Evolutionary conservation across 139 green algal genomes (phyloP), one percentile per base, ranked within the genome.

Genomic region (Chlorella sorokiniana): DNA sequence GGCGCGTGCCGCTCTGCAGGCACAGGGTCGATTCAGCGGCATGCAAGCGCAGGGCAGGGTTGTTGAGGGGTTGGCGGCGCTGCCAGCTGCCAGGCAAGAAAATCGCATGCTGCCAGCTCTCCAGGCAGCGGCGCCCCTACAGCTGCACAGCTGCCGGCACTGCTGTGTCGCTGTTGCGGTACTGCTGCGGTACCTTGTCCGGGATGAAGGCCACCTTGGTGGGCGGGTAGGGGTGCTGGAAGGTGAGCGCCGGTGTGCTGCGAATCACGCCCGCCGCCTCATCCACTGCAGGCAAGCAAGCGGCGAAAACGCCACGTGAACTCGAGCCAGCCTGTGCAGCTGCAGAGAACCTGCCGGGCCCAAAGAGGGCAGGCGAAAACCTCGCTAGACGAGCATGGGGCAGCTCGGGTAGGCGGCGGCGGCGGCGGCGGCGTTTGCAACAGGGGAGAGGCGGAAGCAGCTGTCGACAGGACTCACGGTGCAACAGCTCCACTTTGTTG

Each of bases 201-300:
- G 96, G 96, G 4, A 95, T 89, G 81, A 98, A 98, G 91, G 94
- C 95, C 62, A 98, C 77, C 85, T 98, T 98, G 27, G 96, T 98
- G 37, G 96, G 83, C 4, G 96, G 96, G 86, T 97, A 99, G n/a
- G 94, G 94, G 80, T 98, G 95, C 1, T 74, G 48, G 67, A 99
- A 97, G 25, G 85, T 88, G 25, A 94, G 85, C 14, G 61, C 65
- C 0, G 92, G 89, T 73, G 95, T 84, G n/a, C 74, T 79, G 5
- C 70, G 76, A 45, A 99, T 91, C 42, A 78, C 75, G 18, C 93
- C 91, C 2, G 77, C 88, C 29, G 94, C 89, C 63, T 98, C 95
- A 85, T 98, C 93, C 72, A 96, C 91, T 94, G 88, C 78, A 76
- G 27, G 10, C 18, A 37, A n/a, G 35, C 7, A 8, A n/a, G 33